Conservation (phyloP, 306 rosid genomes). For the Pterocarpus macrocarpus region DNA sequence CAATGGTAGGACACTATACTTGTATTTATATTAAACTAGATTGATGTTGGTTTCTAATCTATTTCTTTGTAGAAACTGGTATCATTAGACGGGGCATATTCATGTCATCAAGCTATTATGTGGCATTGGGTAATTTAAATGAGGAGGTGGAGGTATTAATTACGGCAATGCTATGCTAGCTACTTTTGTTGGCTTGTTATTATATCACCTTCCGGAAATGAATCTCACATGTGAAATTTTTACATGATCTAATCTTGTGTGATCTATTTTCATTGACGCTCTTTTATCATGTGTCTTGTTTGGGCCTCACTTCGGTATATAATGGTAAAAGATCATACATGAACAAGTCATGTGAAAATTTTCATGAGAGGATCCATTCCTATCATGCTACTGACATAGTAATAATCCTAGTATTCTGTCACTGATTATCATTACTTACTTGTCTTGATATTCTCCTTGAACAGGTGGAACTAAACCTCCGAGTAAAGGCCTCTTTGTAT, state of each 20-base stretch:
- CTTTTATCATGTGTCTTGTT: too few relatives aligned
- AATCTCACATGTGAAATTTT: too few relatives aligned
- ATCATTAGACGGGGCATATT: slow-evolving; percentile 63
- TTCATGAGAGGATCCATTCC: too few relatives aligned
- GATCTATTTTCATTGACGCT: too few relatives aligned
- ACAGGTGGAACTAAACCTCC: slow-evolving; percentile 70
- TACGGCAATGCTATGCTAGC: slow-evolving; percentile 28
- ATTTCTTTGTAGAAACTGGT: slow-evolving; percentile 70
- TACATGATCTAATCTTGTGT: too few relatives aligned
- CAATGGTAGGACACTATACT: slow-evolving; percentile 53
- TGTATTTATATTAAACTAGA: slow-evolving; percentile 15
- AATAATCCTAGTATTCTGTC: too few relatives aligned
- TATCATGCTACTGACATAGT: too few relatives aligned
- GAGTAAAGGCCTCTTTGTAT: slow-evolving; percentile 59
- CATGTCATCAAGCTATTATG: slow-evolving; percentile 66
- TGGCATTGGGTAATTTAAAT: slow-evolving; percentile 71
- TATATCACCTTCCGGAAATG: too few relatives aligned
- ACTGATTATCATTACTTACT: slow-evolving; percentile 2
- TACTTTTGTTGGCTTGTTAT: slow-evolving; percentile 7
- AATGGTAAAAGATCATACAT: too few relatives aligned
- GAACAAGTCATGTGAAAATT: too few relatives aligned
- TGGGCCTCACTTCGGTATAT: too few relatives aligned
- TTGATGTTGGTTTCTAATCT: slow-evolving; percentile 37
- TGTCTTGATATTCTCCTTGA: slow-evolving; percentile 31
- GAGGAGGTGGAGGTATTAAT: slow-evolving; percentile 68